Evolutionary conservation across 73 alveolate genomes (phyloP).

Genomic region (Blepharisma japonicum): DNA sequence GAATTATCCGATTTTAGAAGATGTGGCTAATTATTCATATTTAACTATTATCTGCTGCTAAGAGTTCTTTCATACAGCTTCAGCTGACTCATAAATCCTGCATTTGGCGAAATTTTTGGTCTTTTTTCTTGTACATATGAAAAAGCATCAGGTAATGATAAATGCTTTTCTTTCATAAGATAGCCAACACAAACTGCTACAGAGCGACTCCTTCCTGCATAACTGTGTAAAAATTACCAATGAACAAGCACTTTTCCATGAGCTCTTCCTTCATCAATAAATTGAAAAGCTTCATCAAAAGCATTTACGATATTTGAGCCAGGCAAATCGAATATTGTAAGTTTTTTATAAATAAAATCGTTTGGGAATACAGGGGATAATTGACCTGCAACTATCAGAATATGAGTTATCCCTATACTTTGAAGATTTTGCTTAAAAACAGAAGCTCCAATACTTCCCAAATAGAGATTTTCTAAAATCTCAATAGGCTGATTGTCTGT

Average conservation of each 20-base stretch:
- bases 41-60: no score
- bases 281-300: neutral
- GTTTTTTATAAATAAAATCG: conserved; percentile 7
- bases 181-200: neutral
- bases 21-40: no score
- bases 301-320: neutral
- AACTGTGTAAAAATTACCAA: conserved; percentile 8
- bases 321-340: neutral
- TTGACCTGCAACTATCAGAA: neutral
- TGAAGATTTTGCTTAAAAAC: neutral
- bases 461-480: neutral
- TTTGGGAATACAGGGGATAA: neutral
- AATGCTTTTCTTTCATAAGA: conserved; percentile 6
- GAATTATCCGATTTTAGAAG: no score
- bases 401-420: conserved; percentile 11
- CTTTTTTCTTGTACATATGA: conserved; percentile 2
- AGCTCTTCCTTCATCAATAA: neutral
- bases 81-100: neutral
- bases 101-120: neutral
- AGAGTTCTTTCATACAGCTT: neutral
- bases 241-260: conserved; percentile 21
- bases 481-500: neutral
- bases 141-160: neutral
- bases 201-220: conserved; percentile 17
- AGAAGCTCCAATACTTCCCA: conserved; percentile 15